Conservation (phyloP, 2,329 filamentous ascomycete species). For the Fusarium sp. region DNA sequence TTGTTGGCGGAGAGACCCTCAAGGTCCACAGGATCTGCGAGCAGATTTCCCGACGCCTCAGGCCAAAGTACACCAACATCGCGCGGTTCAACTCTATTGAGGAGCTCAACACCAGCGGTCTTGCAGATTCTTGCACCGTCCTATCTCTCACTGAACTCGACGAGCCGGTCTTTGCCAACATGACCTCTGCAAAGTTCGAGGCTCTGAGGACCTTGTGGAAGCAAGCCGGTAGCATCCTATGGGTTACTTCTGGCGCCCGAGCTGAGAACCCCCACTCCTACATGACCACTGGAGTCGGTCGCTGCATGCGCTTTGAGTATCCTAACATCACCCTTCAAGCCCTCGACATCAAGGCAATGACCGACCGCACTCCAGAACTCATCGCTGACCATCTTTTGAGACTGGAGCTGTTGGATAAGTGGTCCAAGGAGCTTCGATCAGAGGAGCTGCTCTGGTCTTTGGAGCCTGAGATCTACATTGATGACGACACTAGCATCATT, state of each 20-base stretch:
- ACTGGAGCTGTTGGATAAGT: not conserved
- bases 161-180: not conserved
- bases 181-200: fast-evolving
- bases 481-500: not conserved
- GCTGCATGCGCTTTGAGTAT: not conserved
- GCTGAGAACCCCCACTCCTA: not conserved
- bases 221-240: not conserved
- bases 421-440: not conserved
- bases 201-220: not conserved
- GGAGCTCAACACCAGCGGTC: not conserved
- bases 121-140: not conserved
- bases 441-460: not conserved
- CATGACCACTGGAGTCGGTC: not conserved
- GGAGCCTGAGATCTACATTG: not conserved
- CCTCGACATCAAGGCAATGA: not conserved
- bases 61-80: fast-evolving
- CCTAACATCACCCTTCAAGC: not conserved
- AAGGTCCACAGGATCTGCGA: not conserved
- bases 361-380: not conserved
- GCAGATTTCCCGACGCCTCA: not conserved
- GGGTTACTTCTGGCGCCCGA: not conserved
- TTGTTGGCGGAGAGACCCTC: not conserved
- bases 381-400: not conserved
- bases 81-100: not conserved
- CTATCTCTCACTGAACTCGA: not conserved